Percentiles rank a stretch among this genome's conserved stretches.
Conservation (phyloP, 1,284 basidiomycete species). For the Microstroma glucosiphilum region DNA sequence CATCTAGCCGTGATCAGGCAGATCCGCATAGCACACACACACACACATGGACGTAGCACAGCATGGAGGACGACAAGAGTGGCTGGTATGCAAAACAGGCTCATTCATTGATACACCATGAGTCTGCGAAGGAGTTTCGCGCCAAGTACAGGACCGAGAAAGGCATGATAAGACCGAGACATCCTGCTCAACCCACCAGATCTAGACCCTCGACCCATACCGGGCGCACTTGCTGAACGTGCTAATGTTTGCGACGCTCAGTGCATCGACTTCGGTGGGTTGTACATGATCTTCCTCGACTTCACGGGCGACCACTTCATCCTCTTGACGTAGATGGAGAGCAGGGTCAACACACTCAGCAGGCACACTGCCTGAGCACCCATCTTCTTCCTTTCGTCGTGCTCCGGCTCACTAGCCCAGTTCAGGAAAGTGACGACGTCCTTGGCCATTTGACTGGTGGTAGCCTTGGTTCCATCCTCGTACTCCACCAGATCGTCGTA, state of each 20-base stretch:
- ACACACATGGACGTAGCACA: too few relatives aligned
- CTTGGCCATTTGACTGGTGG: slow-evolving; percentile 96
- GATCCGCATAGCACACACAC: too few relatives aligned
- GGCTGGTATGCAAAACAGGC: too few relatives aligned
- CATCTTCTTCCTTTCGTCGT: slow-evolving; percentile 93
- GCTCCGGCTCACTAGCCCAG: slow-evolving; percentile 76
- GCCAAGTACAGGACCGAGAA: too few relatives aligned
- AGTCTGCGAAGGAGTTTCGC: too few relatives aligned
- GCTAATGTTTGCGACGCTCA: neutral
- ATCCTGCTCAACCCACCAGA: too few relatives aligned
- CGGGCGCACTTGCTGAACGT: too few relatives aligned
- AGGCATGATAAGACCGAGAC: too few relatives aligned
- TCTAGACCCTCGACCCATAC: too few relatives aligned
- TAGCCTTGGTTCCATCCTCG: slow-evolving; percentile 75
- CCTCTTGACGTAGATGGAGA: slow-evolving; percentile 62
- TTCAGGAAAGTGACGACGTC: slow-evolving; percentile 41
- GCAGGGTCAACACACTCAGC: slow-evolving; percentile 27
- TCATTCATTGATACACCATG: too few relatives aligned
- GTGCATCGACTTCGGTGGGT: slow-evolving; percentile 1
- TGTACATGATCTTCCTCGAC: slow-evolving; percentile 12
- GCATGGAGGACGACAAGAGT: too few relatives aligned
- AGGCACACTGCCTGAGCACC: slow-evolving; percentile 59
- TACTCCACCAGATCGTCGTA: slow-evolving; percentile 64
- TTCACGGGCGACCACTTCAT: slow-evolving; percentile 92
- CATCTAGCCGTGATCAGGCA: too few relatives aligned